A percentile compares a stretch with the other conserved stretches of the same genome.
phyloP scores from a whole-genome alignment of 2,329 filamentous ascomycete genomes.

The Alternaria triticina region DNA sequence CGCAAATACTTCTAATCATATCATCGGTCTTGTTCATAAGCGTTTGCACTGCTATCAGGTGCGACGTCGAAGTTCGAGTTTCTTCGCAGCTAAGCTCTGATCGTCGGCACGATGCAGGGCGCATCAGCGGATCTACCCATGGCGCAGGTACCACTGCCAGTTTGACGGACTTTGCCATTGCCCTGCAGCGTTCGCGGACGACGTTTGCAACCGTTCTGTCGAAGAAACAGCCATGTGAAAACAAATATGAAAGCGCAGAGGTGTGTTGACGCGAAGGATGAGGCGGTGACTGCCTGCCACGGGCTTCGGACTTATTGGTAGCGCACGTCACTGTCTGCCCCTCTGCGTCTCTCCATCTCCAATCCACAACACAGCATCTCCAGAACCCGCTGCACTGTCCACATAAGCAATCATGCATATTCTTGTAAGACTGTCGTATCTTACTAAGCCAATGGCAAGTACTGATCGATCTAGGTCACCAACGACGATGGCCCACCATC shows the following conservation, averaged over 20 bases:
- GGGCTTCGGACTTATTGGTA: constrained; percentile 31
- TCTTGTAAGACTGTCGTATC: constrained; percentile 31
- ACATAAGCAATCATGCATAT: constrained; percentile 44
- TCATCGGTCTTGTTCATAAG: neutral
- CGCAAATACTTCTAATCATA: neutral
- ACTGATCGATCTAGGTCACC: constrained; percentile 48
- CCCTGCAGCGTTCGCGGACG: neutral
- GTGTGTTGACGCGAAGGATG: neutral
- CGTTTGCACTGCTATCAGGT: neutral
- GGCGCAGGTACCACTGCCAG: constrained; percentile 8
- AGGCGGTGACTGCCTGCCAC: constrained; percentile 19
- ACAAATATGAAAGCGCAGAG: neutral
- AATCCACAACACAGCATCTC: constrained; percentile 11
- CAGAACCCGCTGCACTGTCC: neutral
- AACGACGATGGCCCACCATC: constrained; percentile 62
- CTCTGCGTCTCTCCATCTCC: constrained; percentile 15
- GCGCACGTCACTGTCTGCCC: constrained; percentile 30
- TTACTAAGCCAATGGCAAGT: constrained; percentile 3
- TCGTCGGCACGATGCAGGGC: constrained; percentile 8
- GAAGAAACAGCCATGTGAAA: neutral
- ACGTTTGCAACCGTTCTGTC: neutral
- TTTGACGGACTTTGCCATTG: neutral
- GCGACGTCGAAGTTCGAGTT: neutral
- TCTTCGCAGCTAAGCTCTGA: neutral
- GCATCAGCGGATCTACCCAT: constrained; percentile 11